Evolutionary conservation across 1,139 yeast species (phyloP).

Genomic region (Pichia sp.): DNA sequence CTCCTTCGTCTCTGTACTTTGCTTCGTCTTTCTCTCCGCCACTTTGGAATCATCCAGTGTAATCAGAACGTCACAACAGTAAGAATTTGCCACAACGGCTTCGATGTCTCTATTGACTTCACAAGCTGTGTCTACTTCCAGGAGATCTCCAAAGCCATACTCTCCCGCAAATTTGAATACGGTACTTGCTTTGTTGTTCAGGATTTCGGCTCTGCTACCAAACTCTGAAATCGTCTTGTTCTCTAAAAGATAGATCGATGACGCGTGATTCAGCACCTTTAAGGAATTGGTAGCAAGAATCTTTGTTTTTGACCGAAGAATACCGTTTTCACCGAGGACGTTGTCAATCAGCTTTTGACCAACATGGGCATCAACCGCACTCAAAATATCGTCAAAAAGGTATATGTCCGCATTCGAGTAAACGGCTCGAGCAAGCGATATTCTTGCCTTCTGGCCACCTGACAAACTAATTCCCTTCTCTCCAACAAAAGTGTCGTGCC

Average conservation of each 20-base stretch:
- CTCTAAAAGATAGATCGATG: slow-evolving; percentile 50
- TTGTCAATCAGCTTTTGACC: slow-evolving; percentile 55
- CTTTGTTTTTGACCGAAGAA: slow-evolving; percentile 62
- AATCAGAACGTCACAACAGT: no score
- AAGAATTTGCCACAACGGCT: no score
- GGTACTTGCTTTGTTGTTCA: slow-evolving; percentile 26
- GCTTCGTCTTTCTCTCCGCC: slow-evolving; percentile 25
- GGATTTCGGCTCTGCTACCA: slow-evolving; percentile 45
- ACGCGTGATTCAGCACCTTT: slow-evolving; percentile 62
- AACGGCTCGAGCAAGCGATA: slow-evolving; percentile 81
- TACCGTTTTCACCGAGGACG: slow-evolving; percentile 56
- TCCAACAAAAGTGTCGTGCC: slow-evolving; percentile 80
- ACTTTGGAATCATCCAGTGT: slow-evolving; percentile 6
- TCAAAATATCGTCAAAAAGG: slow-evolving; percentile 68
- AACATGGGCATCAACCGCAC: slow-evolving; percentile 85
- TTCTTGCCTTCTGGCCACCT: slow-evolving; percentile 88
- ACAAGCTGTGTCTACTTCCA: no score
- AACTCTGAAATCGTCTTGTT: slow-evolving; percentile 54
- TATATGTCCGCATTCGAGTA: slow-evolving; percentile 79
- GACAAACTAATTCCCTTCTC: slow-evolving; percentile 85
- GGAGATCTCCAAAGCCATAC: no score
- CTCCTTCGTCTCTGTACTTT: slow-evolving; percentile 35
- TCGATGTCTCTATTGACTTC: no score
- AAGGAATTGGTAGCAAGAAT: slow-evolving; percentile 77
- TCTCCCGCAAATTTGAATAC: no score